A percentile compares a stretch with the other conserved stretches of the same genome.
Conservation (phyloP, 768 basidiomycete species). For the Myochromella boudieri region DNA sequence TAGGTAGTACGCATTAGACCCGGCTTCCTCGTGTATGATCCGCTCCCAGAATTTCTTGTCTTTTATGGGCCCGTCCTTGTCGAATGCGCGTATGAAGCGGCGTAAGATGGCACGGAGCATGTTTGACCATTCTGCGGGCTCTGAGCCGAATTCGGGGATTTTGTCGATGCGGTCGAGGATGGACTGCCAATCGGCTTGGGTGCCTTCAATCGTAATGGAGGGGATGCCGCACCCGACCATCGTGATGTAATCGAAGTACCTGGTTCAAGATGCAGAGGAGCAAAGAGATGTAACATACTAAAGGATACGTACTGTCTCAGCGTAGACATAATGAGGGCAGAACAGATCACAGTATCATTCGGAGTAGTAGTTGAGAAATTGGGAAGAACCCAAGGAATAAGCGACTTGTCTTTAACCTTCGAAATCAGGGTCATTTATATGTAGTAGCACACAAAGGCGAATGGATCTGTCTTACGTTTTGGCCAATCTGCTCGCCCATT, state of each 20-base stretch:
- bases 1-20: background rate
- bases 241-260: constrained; percentile 19
- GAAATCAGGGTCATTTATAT: background rate
- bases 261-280: background rate
- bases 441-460: no score
- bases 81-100: constrained; percentile 21
- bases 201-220: constrained; percentile 21
- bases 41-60: constrained; percentile 10
- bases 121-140: constrained; percentile 20
- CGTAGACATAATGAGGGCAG: constrained; percentile 43
- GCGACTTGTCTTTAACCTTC: constrained; percentile 19
- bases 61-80: background rate
- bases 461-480: constrained; percentile 24
- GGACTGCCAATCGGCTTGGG: no score
- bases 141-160: constrained; percentile 20
- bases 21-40: constrained; percentile 3
- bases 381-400: constrained; percentile 43
- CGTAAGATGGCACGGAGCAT: constrained; percentile 20
- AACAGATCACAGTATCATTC: constrained; percentile 33
- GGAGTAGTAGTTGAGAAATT: constrained; percentile 43
- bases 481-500: constrained; percentile 22
- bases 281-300: background rate
- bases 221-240: constrained; percentile 20
- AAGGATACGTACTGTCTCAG: constrained; percentile 24
- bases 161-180: no score